Percentiles rank a stretch among this genome's conserved stretches.
Conservation (phyloP, 1,284 basidiomycete genomes). For the Coniferiporia sulphurascens region DNA sequence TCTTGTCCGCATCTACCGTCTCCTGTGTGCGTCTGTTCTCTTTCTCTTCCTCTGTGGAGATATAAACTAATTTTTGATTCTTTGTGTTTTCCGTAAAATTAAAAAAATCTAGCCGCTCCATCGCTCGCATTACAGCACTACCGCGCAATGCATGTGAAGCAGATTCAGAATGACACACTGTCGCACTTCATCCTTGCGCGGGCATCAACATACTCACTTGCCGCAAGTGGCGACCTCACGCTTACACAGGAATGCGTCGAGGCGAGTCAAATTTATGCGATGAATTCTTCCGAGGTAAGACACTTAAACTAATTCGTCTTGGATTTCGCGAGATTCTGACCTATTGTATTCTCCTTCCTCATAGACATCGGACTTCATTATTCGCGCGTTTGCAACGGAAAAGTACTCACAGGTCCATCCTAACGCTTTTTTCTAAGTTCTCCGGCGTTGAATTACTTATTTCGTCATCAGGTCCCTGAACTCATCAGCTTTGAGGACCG, state of each 20-base stretch:
- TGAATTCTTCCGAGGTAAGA: constrained; percentile 66
- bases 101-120: constrained; percentile 49
- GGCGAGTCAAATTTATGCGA: constrained; percentile 72
- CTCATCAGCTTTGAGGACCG: constrained; percentile 75
- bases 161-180: constrained; percentile 81
- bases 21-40: constrained; percentile 56
- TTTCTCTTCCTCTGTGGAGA: not conserved
- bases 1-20: constrained; percentile 72
- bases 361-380: constrained; percentile 75
- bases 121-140: constrained; percentile 73
- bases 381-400: constrained; percentile 69
- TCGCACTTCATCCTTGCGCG: constrained; percentile 76
- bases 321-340: not conserved
- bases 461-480: constrained; percentile 60
- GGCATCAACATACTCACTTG: constrained; percentile 73
- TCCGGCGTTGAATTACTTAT: not conserved
- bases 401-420: constrained; percentile 68
- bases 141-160: constrained; percentile 68
- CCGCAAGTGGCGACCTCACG: constrained; percentile 65
- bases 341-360: not conserved
- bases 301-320: not conserved
- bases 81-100: not conserved
- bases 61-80: not conserved
- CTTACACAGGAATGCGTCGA: constrained; percentile 69
- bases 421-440: not conserved